A percentile compares a stretch with the other conserved stretches of the same genome.
phyloP scores from a whole-genome alignment of 2,329 filamentous ascomycete species.

The Pestalotiopsis sp. region DNA sequence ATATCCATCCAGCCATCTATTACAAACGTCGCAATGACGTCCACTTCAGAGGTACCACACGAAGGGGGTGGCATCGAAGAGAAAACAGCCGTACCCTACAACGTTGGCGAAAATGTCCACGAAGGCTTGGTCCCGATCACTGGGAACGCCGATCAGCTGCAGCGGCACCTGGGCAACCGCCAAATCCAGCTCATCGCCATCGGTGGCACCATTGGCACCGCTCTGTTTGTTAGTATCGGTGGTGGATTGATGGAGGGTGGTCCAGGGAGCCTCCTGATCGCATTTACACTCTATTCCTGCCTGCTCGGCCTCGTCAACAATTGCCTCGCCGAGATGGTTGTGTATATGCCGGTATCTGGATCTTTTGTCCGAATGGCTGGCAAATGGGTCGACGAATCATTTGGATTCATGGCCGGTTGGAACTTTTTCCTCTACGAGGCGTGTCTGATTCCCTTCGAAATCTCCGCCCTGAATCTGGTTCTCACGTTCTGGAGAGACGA shows the following conservation, averaged over 20 bases:
- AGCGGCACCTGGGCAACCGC: conserved; percentile 16
- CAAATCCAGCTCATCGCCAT: conserved; percentile 59
- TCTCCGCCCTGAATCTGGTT: conserved; percentile 42
- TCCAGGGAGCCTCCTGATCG: conserved; percentile 55
- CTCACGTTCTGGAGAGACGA: conserved; percentile 49
- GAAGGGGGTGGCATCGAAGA: not conserved
- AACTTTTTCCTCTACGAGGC: conserved; percentile 47
- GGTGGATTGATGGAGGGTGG: conserved; percentile 50
- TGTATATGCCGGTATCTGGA: conserved; percentile 64
- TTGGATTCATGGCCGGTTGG: conserved; percentile 58
- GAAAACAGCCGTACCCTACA: not conserved
- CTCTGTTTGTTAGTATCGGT: conserved; percentile 61
- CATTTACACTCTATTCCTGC: conserved; percentile 55
- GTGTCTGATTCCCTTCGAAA: conserved; percentile 43
- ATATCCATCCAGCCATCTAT: not conserved
- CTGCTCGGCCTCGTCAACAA: conserved; percentile 67
- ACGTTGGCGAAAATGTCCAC: not conserved
- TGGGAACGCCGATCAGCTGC: conserved; percentile 14
- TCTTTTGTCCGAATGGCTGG: conserved; percentile 68
- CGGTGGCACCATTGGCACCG: conserved; percentile 56
- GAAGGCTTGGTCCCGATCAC: conserved; percentile 8
- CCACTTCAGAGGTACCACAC: not conserved
- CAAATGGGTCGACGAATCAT: conserved; percentile 67
- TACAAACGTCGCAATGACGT: not conserved
- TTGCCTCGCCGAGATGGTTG: conserved; percentile 66